A percentile compares a stretch with the other conserved stretches of the same genome.
phyloP scores from a whole-genome alignment of 768 basidiomycete species.

The Auricularia sp. region DNA sequence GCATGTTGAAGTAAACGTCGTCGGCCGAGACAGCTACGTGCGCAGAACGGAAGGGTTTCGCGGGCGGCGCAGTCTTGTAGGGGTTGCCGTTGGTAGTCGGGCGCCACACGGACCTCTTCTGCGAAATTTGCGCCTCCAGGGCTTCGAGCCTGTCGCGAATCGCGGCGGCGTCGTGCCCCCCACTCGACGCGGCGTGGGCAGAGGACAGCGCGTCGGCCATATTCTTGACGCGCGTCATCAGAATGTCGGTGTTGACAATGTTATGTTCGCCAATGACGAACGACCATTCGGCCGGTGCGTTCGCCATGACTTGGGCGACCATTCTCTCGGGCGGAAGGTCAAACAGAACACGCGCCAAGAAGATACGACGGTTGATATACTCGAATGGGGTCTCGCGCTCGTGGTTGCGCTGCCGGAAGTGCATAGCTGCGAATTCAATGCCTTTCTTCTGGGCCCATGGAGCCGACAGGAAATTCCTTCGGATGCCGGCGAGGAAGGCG shows the following conservation, averaged over 20 bases:
- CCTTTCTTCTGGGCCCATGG: neutral
- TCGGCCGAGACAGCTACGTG: too few species aligned
- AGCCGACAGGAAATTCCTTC: neutral
- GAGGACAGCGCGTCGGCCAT: too few species aligned
- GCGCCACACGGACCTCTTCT: too few species aligned
- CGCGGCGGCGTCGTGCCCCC: too few species aligned
- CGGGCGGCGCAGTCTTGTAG: too few species aligned
- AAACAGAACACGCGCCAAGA: neutral
- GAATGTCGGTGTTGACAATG: neutral
- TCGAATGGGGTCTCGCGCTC: neutral
- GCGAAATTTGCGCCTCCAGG: too few species aligned
- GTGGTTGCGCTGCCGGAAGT: neutral
- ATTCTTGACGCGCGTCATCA: neutral
- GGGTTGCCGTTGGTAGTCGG: too few species aligned
- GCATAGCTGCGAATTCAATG: neutral
- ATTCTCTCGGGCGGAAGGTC: neutral
- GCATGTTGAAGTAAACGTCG: too few species aligned
- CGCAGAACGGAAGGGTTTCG: too few species aligned
- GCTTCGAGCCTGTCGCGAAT: too few species aligned
- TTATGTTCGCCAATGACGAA: neutral
- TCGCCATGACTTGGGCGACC: neutral
- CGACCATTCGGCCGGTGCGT: neutral
- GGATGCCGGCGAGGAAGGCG: neutral
- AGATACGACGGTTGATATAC: neutral
- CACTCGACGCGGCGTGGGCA: too few species aligned